Conservation (phyloP, 495 filamentous ascomycete species). For the Lasiosphaeria miniovina region DNA sequence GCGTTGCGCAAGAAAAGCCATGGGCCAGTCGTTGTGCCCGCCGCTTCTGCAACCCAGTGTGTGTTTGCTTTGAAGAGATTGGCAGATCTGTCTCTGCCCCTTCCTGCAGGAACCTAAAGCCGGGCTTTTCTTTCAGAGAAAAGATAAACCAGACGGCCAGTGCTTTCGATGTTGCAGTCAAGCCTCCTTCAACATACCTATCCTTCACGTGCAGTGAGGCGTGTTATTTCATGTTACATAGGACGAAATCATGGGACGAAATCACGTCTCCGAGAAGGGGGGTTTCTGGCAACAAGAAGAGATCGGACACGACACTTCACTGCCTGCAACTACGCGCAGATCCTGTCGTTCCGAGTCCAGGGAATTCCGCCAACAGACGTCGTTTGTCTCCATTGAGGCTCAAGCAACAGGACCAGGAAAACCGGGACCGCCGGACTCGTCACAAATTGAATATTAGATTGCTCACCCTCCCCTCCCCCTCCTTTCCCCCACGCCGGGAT, state of each 20-base stretch:
- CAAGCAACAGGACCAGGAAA: constrained; percentile 4
- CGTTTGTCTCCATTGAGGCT: constrained; percentile 12
- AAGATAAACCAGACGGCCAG: too few species aligned
- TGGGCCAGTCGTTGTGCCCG: background rate
- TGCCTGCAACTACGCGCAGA: too few species aligned
- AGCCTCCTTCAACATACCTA: too few species aligned
- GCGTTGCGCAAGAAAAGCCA: background rate
- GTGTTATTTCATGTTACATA: too few species aligned
- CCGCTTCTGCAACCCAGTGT: background rate
- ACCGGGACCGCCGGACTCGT: background rate
- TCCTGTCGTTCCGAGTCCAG: background rate
- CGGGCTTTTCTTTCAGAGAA: background rate
- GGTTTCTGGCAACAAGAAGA: too few species aligned
- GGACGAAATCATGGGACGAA: too few species aligned
- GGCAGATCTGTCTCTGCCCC: constrained; percentile 1
- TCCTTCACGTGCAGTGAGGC: too few species aligned
- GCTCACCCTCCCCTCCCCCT: constrained; percentile 2
- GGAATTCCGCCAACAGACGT: background rate
- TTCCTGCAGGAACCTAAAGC: constrained; percentile 24
- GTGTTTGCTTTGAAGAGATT: constrained; percentile 1
- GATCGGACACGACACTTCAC: too few species aligned
- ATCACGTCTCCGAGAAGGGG: too few species aligned
- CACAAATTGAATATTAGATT: constrained; percentile 13
- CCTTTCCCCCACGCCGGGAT: background rate
- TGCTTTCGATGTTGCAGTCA: too few species aligned